A percentile compares a stretch with the other conserved stretches of the same genome.
These are phyloP conservation scores for Schoenoplectus triqueter DNA, from an alignment of 202 grass and related monocot species.

Conservation along the genomic window DNA sequence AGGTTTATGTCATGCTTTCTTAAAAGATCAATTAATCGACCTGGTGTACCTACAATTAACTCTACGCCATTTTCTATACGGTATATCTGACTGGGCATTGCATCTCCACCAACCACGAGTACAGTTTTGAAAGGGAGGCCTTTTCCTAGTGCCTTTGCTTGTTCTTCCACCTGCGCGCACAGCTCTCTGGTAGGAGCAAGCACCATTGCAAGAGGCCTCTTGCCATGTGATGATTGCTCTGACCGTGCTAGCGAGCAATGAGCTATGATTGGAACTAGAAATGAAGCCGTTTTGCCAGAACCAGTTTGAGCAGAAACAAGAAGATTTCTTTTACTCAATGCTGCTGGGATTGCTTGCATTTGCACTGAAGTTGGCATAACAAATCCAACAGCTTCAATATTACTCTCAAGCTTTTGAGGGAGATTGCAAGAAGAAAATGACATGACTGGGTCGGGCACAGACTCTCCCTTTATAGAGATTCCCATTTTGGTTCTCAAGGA, in stretches of 20 bases:
- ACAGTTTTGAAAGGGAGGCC: slow-evolving; percentile 64
- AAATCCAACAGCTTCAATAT: slow-evolving; percentile 61
- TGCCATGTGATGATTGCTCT: slow-evolving; percentile 23
- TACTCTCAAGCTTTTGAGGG: slow-evolving; percentile 64
- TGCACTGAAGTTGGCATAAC: slow-evolving; percentile 76
- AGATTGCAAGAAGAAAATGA: slow-evolving; percentile 62
- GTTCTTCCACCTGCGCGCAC: slow-evolving; percentile 61
- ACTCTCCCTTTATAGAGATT: slow-evolving; percentile 59
- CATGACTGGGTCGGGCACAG: slow-evolving; percentile 55
- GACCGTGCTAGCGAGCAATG: slow-evolving; percentile 45
- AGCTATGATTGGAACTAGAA: slow-evolving; percentile 83
- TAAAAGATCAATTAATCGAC: slow-evolving; percentile 59
- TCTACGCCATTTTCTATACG: slow-evolving; percentile 48
- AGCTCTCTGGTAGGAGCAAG: slow-evolving; percentile 84
- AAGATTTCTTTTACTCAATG: slow-evolving; percentile 57
- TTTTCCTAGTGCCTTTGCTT: slow-evolving; percentile 52
- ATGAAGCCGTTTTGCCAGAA: slow-evolving; percentile 73
- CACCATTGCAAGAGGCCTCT: slow-evolving; percentile 49
- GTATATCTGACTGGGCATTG: slow-evolving; percentile 46
- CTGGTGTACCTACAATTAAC: slow-evolving; percentile 45
- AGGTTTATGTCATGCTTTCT: slow-evolving; percentile 48
- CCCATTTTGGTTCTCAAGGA: slow-evolving; percentile 61
- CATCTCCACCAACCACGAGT: slow-evolving; percentile 53
- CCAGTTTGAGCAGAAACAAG: slow-evolving; percentile 54
- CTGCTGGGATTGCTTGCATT: slow-evolving; percentile 89